phyloP scores from a whole-genome alignment of 2,329 filamentous ascomycete species.

The Cercospora janseana region DNA sequence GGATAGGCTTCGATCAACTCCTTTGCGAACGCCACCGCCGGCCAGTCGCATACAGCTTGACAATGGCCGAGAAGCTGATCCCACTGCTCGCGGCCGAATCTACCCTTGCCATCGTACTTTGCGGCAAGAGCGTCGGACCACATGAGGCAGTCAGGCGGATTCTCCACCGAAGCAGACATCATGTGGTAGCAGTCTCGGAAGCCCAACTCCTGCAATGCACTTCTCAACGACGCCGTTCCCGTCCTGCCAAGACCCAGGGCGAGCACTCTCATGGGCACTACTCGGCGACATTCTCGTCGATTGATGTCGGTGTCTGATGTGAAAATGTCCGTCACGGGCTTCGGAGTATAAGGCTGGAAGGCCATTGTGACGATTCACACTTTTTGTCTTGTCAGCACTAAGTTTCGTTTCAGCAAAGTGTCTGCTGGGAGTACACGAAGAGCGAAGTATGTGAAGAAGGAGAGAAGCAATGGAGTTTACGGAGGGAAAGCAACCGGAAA shows the following conservation, averaged over 20 bases:
- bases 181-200: slow-evolving; percentile 71
- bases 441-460: background rate
- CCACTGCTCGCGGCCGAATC: slow-evolving; percentile 66
- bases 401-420: background rate
- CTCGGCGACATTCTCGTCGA: slow-evolving; percentile 61
- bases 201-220: slow-evolving; percentile 64
- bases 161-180: slow-evolving; percentile 68
- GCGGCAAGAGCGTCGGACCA: slow-evolving; percentile 68
- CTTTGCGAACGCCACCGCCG: slow-evolving; percentile 64
- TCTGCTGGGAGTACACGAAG: background rate
- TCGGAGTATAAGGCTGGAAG: slow-evolving; percentile 44
- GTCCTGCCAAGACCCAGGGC: slow-evolving; percentile 68
- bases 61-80: slow-evolving; percentile 66
- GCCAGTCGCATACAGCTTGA: slow-evolving; percentile 67
- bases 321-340: slow-evolving; percentile 60
- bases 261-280: slow-evolving; percentile 70
- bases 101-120: slow-evolving; percentile 60
- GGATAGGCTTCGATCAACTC: slow-evolving; percentile 71
- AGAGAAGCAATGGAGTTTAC: background rate
- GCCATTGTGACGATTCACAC: slow-evolving; percentile 35
- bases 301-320: slow-evolving; percentile 67
- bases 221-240: slow-evolving; percentile 67
- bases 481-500: background rate
- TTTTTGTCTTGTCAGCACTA: no score
- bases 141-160: slow-evolving; percentile 64